phyloP scores from a whole-genome alignment of 345 rosid genomes.

The Dipteronia dyeriana region DNA sequence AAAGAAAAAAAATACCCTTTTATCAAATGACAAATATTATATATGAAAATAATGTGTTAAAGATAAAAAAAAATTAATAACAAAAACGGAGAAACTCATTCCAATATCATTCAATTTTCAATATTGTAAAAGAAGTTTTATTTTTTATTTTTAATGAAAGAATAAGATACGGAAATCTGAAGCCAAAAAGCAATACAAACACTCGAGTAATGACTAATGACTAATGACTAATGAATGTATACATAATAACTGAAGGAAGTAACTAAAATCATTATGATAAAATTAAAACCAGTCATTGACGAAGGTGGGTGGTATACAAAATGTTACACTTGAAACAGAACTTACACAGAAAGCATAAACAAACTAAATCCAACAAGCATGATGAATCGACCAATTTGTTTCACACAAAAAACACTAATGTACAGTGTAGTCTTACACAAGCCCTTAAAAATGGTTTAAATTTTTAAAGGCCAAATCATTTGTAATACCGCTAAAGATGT shows the following conservation, averaged over 20 bases:
- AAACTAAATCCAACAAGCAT: constrained; percentile 23
- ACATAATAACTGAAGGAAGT: neutral
- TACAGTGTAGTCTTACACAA: constrained; percentile 37
- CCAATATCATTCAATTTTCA: too few relatives aligned
- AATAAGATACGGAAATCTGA: too few relatives aligned
- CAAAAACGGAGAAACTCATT: neutral
- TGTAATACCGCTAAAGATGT: constrained; percentile 17
- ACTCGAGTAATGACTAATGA: too few relatives aligned
- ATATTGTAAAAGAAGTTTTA: too few relatives aligned
- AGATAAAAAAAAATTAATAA: too few relatives aligned
- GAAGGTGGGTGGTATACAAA: neutral
- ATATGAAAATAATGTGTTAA: too few relatives aligned
- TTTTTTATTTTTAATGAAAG: too few relatives aligned
- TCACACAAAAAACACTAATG: constrained; percentile 35
- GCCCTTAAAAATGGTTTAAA: constrained; percentile 19
- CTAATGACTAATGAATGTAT: too few relatives aligned
- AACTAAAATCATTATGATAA: neutral
- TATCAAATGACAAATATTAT: neutral
- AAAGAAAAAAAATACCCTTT: too few relatives aligned
- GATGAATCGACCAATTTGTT: constrained; percentile 20
- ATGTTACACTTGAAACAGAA: constrained; percentile 18
- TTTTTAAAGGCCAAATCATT: constrained; percentile 25
- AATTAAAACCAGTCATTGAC: neutral
- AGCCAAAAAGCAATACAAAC: too few relatives aligned
- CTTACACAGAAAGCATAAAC: constrained; percentile 8